A percentile compares a stretch with the other conserved stretches of the same genome.
Evolutionary conservation across 2,329 filamentous ascomycete genomes (phyloP).

Genomic region (Fusarium xyrophilum): DNA sequence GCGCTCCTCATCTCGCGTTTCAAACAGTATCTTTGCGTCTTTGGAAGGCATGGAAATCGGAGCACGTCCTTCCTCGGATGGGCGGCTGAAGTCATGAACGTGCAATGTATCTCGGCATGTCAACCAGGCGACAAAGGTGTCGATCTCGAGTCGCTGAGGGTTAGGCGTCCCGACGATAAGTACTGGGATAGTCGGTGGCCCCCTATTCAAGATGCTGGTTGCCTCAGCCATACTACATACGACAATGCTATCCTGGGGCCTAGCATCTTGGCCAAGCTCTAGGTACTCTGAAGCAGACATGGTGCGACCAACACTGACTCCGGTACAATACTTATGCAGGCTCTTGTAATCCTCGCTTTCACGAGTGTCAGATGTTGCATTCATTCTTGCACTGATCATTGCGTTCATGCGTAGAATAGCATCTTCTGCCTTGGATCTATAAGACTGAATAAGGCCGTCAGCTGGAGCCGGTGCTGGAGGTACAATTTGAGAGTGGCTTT

Average conservation of each 20-base stretch:
- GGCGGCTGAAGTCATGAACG: neutral
- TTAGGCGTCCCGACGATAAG: neutral
- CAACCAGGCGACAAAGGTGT: neutral
- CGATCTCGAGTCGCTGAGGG: neutral
- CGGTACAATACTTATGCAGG: neutral
- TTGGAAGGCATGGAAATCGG: neutral
- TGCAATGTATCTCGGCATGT: neutral
- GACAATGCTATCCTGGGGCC: neutral
- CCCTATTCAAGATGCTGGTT: neutral
- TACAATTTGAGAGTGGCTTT: too few relatives aligned
- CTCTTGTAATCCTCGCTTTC: neutral
- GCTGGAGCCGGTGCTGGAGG: fast-evolving
- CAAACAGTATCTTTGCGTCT: neutral
- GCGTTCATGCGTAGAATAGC: neutral
- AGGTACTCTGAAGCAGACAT: neutral
- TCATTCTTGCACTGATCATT: neutral
- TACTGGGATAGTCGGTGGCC: neutral
- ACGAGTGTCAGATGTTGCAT: neutral
- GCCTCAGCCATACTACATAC: neutral
- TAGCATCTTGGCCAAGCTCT: neutral
- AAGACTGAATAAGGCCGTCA: neutral
- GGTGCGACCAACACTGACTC: neutral
- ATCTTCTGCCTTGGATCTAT: neutral
- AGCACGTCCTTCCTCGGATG: neutral
- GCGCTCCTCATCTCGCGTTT: neutral